These are phyloP conservation scores for Monascus purpureus DNA, from an alignment of 495 filamentous ascomycete species.

Conservation along the genomic window DNA sequence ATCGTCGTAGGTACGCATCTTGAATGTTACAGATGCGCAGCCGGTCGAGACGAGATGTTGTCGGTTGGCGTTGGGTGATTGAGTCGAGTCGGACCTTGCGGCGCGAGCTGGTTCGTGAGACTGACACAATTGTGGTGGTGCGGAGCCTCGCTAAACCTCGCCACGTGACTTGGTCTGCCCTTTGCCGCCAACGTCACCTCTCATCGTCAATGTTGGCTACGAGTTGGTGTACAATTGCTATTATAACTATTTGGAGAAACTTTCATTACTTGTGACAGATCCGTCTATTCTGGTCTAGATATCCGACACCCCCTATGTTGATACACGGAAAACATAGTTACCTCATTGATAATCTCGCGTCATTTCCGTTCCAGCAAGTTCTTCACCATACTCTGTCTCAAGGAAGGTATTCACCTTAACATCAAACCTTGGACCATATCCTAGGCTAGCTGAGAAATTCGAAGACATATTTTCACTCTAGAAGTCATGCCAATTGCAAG, in stretches of 20 bases:
- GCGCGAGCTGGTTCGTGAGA: slow-evolving; percentile 17
- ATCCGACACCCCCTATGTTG: no score
- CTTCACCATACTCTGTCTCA: no score
- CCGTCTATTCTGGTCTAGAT: no score
- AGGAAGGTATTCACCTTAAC: no score
- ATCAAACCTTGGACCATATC: no score
- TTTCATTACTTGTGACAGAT: no score
- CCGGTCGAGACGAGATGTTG: slow-evolving; percentile 22
- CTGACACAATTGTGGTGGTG: slow-evolving; percentile 37
- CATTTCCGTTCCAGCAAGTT: no score
- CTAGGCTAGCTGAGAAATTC: no score
- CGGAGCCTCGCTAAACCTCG: slow-evolving; percentile 31
- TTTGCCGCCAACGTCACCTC: slow-evolving; percentile 11
- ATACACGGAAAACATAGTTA: no score
- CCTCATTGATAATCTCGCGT: no score
- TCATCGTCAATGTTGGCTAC: neutral
- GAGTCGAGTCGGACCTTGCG: slow-evolving; percentile 32
- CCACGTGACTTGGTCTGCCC: slow-evolving; percentile 33
- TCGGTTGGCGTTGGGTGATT: slow-evolving; percentile 38
- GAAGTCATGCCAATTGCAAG: slow-evolving; percentile 17
- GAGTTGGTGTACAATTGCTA: neutral
- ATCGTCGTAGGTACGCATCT: slow-evolving; percentile 97
- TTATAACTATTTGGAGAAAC: neutral
- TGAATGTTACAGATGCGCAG: slow-evolving; percentile 45
- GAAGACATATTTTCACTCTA: neutral